These are phyloP conservation scores for Psilocybe subaeruginosa DNA, from an alignment of 768 basidiomycete species.

Conservation along the genomic window DNA sequence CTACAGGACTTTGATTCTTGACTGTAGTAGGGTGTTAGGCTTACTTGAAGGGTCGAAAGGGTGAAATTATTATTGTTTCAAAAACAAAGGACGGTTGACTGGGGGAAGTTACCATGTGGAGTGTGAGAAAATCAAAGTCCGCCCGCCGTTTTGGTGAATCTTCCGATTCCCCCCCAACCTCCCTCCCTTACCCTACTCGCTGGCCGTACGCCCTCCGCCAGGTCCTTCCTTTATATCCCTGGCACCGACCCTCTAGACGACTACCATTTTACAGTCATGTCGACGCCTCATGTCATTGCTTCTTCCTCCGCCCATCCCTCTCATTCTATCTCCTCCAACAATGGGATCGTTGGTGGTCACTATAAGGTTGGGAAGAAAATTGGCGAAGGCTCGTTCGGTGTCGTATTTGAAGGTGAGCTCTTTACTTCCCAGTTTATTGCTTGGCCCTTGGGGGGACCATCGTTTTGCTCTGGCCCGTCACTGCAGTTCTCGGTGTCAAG, in stretches of 20 bases:
- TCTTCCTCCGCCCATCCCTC: constrained; percentile 76
- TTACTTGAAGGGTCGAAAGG: background rate
- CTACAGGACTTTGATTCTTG: background rate
- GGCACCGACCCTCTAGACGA: constrained; percentile 16
- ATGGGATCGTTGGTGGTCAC: constrained; percentile 79
- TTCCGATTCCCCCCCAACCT: constrained; percentile 29
- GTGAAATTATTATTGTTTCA: constrained; percentile 11
- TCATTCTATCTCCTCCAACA: constrained; percentile 63
- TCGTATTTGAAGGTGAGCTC: constrained; percentile 88
- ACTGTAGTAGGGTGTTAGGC: background rate
- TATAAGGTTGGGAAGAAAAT: constrained; percentile 98
- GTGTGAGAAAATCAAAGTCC: constrained; percentile 29
- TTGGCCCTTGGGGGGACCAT: background rate
- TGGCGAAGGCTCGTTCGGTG: constrained; percentile 98
- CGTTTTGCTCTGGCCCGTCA: background rate
- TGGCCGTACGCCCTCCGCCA: constrained; percentile 21
- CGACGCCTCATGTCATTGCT: constrained; percentile 84
- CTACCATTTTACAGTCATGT: constrained; percentile 47
- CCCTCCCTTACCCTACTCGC: constrained; percentile 23
- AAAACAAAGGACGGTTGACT: constrained; percentile 14
- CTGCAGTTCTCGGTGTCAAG: constrained; percentile 9
- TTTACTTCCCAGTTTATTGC: constrained; percentile 1
- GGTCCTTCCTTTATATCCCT: constrained; percentile 22
- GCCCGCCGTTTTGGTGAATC: constrained; percentile 25
- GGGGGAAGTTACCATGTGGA: constrained; percentile 22